Percentiles rank a stretch among this genome's conserved stretches.
phyloP scores from a whole-genome alignment of 2,329 filamentous ascomycete genomes.

The Beauveria brongniartii region DNA sequence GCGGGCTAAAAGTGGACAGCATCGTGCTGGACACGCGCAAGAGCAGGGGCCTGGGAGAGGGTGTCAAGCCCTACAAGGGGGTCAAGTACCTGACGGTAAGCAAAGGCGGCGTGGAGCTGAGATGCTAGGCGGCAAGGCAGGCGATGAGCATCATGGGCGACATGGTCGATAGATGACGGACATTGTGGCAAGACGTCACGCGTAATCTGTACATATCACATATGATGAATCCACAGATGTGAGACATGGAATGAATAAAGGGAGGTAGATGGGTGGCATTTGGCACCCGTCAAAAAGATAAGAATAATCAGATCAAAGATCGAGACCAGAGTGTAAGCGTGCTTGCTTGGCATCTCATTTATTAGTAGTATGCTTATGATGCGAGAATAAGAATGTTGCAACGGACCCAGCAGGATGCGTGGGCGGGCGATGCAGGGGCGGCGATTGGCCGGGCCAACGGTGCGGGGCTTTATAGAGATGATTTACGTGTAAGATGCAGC shows the following conservation, averaged over 20 bases:
- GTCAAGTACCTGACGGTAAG: slow-evolving; percentile 90
- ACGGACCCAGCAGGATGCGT: neutral
- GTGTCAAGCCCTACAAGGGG: slow-evolving; percentile 91
- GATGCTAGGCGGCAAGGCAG: slow-evolving; percentile 34
- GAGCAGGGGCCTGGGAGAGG: slow-evolving; percentile 77
- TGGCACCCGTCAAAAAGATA: neutral
- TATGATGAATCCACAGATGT: neutral
- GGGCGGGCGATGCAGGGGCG: neutral
- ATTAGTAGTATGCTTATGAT: slow-evolving; percentile 9
- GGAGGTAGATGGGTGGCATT: neutral
- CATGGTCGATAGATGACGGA: neutral
- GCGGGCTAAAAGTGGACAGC: slow-evolving; percentile 59
- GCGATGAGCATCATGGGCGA: neutral
- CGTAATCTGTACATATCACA: neutral
- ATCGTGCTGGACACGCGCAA: slow-evolving; percentile 65
- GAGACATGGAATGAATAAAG: slow-evolving; percentile 1
- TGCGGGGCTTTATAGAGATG: neutral
- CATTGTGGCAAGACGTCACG: neutral
- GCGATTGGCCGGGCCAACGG: slow-evolving; percentile 1
- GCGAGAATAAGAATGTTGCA: slow-evolving; percentile 9
- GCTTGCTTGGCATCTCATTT: slow-evolving; percentile 8
- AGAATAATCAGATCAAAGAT: neutral
- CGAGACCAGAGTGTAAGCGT: slow-evolving; percentile 1
- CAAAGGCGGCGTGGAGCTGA: slow-evolving; percentile 55
- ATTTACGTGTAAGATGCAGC: neutral